These are phyloP conservation scores for Penicillium canariense DNA, from an alignment of 495 filamentous ascomycete genomes.

Conservation along the genomic window DNA sequence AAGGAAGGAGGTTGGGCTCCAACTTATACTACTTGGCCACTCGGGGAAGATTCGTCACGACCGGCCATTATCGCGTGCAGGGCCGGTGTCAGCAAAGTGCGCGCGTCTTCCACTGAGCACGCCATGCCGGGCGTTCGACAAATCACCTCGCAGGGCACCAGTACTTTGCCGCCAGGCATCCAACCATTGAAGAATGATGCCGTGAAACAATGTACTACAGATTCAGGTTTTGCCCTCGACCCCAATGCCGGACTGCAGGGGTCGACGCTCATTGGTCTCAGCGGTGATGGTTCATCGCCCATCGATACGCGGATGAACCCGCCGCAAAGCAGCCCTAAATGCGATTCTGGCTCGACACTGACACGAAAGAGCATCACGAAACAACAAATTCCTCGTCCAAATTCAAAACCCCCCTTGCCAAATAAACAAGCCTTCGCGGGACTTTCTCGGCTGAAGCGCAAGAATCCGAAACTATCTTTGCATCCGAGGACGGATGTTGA, in stretches of 20 bases:
- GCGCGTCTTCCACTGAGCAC: background rate
- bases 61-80: background rate
- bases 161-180: background rate
- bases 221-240: no score
- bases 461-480: conserved; percentile 6
- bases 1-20: background rate
- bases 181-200: background rate
- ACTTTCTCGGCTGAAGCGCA: conserved; percentile 8
- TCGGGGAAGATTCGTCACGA: background rate
- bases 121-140: background rate
- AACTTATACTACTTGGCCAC: background rate
- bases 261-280: background rate
- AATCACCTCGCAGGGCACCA: background rate
- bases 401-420: background rate
- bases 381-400: no score
- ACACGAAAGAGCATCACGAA: background rate
- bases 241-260: no score
- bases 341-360: background rate
- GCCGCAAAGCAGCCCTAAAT: background rate
- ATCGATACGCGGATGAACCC: background rate
- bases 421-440: conserved; percentile 19
- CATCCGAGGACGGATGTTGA: conserved; percentile 25
- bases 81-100: background rate
- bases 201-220: background rate
- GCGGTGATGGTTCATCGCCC: background rate